phyloP scores from a whole-genome alignment of 106 monocot species.

The Acorus calamus region DNA sequence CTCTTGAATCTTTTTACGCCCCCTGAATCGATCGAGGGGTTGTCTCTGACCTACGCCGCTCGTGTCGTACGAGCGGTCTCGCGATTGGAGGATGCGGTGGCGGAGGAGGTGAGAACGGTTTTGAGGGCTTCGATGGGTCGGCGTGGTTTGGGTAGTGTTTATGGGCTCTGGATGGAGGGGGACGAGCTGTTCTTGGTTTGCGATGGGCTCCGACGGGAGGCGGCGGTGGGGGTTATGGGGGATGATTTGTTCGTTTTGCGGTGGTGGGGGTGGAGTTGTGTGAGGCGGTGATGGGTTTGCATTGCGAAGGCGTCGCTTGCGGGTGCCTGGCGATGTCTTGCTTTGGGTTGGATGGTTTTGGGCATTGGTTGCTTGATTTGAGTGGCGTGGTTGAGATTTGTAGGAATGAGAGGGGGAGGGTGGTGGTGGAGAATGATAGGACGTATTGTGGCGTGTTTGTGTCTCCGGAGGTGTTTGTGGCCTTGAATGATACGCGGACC shows the following conservation, averaged over 20 bases:
- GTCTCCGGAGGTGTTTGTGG: constrained; percentile 43
- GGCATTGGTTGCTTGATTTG: constrained; percentile 70
- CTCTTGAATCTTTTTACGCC: constrained; percentile 18
- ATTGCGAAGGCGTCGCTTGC: constrained; percentile 43
- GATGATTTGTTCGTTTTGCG: constrained; percentile 20
- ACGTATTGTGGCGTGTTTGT: constrained; percentile 7
- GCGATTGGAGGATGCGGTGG: constrained; percentile 24
- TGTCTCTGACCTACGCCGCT: constrained; percentile 38
- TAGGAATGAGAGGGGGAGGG: constrained; percentile 9
- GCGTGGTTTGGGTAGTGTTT: constrained; percentile 44
- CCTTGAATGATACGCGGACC: constrained; percentile 8
- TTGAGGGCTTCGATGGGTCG: constrained; percentile 24
- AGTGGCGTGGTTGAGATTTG: constrained; percentile 27
- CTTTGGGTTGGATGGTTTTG: constrained; percentile 53
- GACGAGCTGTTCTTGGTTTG: constrained; percentile 53
- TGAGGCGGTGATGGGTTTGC: constrained; percentile 58
- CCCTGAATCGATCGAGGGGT: constrained; percentile 3
- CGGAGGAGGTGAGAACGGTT: constrained; percentile 24
- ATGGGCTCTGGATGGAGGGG: constrained; percentile 64
- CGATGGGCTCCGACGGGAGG: constrained; percentile 22
- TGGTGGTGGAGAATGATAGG: constrained; percentile 11
- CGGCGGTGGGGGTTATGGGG: not conserved
- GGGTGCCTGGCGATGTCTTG: constrained; percentile 46
- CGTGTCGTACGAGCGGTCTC: constrained; percentile 28
- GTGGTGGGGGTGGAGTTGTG: constrained; percentile 51